Base-by-base conservation (phyloP, 2,329 filamentous ascomycete genomes). In the Verticillium alfalfae region DNA sequence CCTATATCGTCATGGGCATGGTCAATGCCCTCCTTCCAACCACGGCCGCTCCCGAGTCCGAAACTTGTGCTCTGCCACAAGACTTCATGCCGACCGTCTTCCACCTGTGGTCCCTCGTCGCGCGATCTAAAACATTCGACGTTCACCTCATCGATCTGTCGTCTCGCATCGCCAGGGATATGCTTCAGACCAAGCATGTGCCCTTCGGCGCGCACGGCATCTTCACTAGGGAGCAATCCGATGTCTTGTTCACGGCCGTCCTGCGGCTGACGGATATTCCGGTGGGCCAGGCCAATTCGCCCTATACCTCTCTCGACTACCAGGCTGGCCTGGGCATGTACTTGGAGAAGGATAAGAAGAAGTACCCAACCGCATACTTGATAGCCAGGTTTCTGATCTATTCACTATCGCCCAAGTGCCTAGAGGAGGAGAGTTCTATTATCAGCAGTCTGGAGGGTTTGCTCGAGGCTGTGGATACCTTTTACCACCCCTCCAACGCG, bases 401-500 rank as follows among this genome's bases (percentile, higher is more conserved):
- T 86, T 97, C 93, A 0, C 75, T 99, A 45, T 98, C 95, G 1
- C 94, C 95, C 1, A 81, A 88, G 56, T 95, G 92, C 69, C 78
- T 96, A 57, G 86, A 91, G 52, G 81, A 86, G n/a, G 82, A 89
- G 36, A 88, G 89, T 61, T 98, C 93, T 1, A 86, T 96, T 54
- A 77, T 99, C 69, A 86, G 89, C 38, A 92, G 91, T 66, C 83
- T 99, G 10, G 94, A 99, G 73, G 94, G 92, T 0, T 81, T 99
- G 59, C 90, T 99, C 67, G 91, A 98, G 73, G 95, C 93, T 2
- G 90, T 98, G 56, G 95, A 99, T 74, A 99, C 95, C 0, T 99
- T 99, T 75, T 99, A 97, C 81, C 95, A 99, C 70, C 95, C 95
- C 2, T 99, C 95, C 2, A 99, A 99, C 73, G 91, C 94, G 59